phyloP scores from a whole-genome alignment of 169 alveolate genomes.

The Eimeria falciformis region DNA sequence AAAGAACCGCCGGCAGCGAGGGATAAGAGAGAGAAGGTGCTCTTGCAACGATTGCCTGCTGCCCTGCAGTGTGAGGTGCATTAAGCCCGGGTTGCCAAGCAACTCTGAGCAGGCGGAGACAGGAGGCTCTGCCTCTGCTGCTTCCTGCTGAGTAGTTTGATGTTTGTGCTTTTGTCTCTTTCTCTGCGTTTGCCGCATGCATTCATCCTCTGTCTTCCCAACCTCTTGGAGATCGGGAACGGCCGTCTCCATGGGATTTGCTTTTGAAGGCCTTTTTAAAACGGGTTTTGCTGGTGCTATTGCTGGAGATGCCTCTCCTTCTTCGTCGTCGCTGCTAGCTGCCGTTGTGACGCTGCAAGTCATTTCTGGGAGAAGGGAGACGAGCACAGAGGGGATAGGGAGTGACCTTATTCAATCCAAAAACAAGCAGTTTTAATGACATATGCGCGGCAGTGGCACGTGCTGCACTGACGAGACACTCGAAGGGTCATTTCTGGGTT shows the following conservation, averaged over 20 bases:
- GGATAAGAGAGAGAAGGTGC: neutral
- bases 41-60: neutral
- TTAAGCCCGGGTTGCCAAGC: neutral
- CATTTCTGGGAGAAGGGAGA: conserved; percentile 10
- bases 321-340: neutral
- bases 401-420: too few species aligned
- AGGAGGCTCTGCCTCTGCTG: neutral
- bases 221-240: neutral
- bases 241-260: neutral
- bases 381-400: too few species aligned
- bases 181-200: neutral
- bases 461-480: neutral
- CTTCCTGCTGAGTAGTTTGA: neutral
- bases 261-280: neutral
- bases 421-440: neutral
- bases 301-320: conserved; percentile 30
- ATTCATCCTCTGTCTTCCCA: neutral
- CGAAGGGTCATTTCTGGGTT: too few species aligned
- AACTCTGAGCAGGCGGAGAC: neutral
- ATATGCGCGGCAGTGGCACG: neutral
- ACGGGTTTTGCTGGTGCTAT: conserved; percentile 6
- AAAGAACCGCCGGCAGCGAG: conserved; percentile 23
- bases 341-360: conserved; percentile 23
- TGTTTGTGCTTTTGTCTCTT: neutral
- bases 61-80: neutral